Conservation (phyloP, 2,329 filamentous ascomycete species). For the Cladosporium sp. region DNA sequence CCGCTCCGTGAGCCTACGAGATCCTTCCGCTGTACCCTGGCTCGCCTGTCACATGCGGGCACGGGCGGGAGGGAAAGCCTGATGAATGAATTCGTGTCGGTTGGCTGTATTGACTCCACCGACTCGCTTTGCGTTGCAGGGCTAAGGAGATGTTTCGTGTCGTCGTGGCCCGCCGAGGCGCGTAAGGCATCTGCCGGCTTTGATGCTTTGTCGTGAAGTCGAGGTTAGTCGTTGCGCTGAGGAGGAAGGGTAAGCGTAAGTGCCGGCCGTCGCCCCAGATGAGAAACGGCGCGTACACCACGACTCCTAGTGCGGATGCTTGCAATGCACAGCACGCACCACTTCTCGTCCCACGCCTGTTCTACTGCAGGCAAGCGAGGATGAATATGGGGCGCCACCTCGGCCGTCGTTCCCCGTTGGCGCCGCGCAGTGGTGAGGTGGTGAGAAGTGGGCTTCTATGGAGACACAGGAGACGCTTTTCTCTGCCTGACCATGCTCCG, state of each 20-base stretch:
- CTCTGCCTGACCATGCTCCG: slow-evolving; percentile 5
- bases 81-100: neutral
- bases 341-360: neutral
- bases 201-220: neutral
- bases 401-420: neutral
- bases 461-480: neutral
- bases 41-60: slow-evolving; percentile 6
- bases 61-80: slow-evolving; percentile 2
- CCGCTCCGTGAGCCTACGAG: slow-evolving; percentile 3
- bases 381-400: neutral
- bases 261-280: slow-evolving; percentile 1
- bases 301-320: neutral
- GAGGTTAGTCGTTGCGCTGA: neutral
- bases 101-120: neutral
- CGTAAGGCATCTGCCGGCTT: neutral
- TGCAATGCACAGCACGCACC: neutral
- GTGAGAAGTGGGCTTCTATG: neutral
- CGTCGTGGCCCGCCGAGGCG: neutral
- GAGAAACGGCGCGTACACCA: slow-evolving; percentile 1
- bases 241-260: neutral
- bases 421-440: neutral
- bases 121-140: neutral
- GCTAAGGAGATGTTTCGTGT: neutral
- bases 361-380: slow-evolving; percentile 1
- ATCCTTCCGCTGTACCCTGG: slow-evolving; percentile 6